Conservation (phyloP, 176 grass and related monocot species). For the Rhynchospora tenuis region DNA sequence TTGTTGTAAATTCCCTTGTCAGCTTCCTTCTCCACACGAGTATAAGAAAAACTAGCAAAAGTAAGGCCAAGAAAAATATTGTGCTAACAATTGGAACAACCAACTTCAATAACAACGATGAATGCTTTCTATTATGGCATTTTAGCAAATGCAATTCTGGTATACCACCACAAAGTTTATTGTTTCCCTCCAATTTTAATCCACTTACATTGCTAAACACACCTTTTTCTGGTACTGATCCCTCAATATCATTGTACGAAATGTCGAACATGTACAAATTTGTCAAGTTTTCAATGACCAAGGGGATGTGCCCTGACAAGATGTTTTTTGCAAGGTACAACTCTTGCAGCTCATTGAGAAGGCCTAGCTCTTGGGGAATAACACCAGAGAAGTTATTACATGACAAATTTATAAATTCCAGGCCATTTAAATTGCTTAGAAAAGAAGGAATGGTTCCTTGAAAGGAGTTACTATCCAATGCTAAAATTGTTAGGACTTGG, state of each 20-base stretch:
- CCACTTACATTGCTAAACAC: not conserved
- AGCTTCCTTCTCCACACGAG: not conserved
- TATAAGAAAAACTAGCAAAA: not conserved
- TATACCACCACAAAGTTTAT: not conserved
- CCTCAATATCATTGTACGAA: not conserved
- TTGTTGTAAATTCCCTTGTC: not conserved
- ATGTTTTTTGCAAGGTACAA: not conserved
- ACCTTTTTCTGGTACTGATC: not conserved
- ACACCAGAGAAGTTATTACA: not conserved
- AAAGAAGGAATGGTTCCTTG: not conserved
- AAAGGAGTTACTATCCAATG: not conserved
- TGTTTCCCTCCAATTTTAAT: not conserved
- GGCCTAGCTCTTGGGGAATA: not conserved
- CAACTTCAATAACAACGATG: not conserved
- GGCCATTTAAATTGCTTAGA: not conserved
- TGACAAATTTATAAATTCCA: not conserved
- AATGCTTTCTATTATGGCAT: constrained; percentile 11
- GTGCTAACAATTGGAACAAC: not conserved
- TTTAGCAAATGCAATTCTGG: not conserved
- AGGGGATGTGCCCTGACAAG: not conserved
- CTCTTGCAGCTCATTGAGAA: not conserved
- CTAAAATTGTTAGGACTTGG: not conserved
- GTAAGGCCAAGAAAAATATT: constrained; percentile 1
- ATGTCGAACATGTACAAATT: not conserved
- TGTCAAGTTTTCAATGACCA: not conserved